Evolutionary conservation across 192 early-diverging fungal species (phyloP), one percentile per base, ranked within the genome.

Genomic region (Chytriomyces confervae): DNA sequence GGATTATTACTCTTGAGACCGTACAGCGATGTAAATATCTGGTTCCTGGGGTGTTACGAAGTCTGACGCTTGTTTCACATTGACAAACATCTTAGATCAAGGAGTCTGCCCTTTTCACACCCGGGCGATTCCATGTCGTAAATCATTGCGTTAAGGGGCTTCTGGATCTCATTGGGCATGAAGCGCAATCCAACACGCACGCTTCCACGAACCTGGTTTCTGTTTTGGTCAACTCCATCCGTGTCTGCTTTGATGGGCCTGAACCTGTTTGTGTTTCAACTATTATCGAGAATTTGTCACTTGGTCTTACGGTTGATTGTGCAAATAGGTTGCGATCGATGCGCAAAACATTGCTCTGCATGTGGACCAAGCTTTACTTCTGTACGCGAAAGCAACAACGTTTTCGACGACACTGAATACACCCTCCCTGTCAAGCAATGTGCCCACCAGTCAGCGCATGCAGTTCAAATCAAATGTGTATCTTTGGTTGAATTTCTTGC

Each of bases 401-500:
- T 20, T 62, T 7, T 45, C 60, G 1, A 43, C 53, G 9, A 9
- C 50, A 11, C 9, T 53, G 20, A 48, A 53, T 27, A 24, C 50
- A 0, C 69, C 69, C 1, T 60, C 61, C 3, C 7, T 62, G 16
- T 62, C 61, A 7, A 47, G 8, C 13, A 20, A 13, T 36, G 23
- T 24, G 1, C 6, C 13, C 11, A 11, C 0, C 27, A 23, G 18
- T 65, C 63, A 18, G 13, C n/a, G 29, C 44, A 36, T 36, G 29
- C 29, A 36, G 29, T 36, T 61, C 6, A 74, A 27, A 46, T n/a
- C 36, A n/a, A 74, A 72, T 36, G 53, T 72, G 27, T 72, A 24
- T 74, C 27, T 74, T 24, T 74, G 72, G 72, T 60, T 74, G 16
- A 74, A 62, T 63, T 74, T 20, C 45, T 27, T 74, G 6, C 45